A percentile compares a stretch with the other conserved stretches of the same genome.
phyloP scores from a whole-genome alignment of 78 protist species.

The Dictyostelium firmibasis region DNA sequence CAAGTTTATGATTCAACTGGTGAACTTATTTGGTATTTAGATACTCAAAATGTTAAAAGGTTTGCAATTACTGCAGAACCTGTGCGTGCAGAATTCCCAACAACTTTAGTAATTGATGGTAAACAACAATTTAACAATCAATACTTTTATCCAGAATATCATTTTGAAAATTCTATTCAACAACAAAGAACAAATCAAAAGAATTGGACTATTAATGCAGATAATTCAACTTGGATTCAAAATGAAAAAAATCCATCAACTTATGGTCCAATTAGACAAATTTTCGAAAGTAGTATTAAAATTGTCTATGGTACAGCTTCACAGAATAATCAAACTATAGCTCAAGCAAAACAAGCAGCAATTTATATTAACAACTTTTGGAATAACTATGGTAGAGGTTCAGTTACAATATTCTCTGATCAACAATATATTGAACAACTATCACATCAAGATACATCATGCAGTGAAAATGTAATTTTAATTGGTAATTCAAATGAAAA shows the following conservation, averaged over 20 bases:
- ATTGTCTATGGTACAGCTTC: slow-evolving; percentile 26
- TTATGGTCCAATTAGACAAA: slow-evolving; percentile 51
- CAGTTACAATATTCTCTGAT: slow-evolving; percentile 3
- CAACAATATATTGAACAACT: neutral
- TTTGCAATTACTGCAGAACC: neutral
- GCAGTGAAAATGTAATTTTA: slow-evolving; percentile 13
- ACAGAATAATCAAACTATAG: neutral
- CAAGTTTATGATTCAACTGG: neutral
- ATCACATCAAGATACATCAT: neutral
- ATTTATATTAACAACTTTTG: slow-evolving; percentile 3
- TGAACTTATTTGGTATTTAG: neutral
- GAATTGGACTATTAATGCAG: neutral
- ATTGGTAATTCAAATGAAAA: slow-evolving; percentile 38
- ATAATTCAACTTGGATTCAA: neutral
- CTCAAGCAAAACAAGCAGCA: slow-evolving; percentile 15
- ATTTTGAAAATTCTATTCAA: neutral
- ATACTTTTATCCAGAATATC: slow-evolving; percentile 7
- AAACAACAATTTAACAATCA: neutral
- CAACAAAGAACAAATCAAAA: neutral
- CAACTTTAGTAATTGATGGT: neutral
- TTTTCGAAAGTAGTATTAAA: slow-evolving; percentile 28
- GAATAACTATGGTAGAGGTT: slow-evolving; percentile 51
- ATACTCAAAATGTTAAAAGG: slow-evolving; percentile 27
- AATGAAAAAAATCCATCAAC: slow-evolving; percentile 16
- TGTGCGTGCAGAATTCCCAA: neutral